Conservation (phyloP, 148 eudicot species). For the Cornus suecica region DNA sequence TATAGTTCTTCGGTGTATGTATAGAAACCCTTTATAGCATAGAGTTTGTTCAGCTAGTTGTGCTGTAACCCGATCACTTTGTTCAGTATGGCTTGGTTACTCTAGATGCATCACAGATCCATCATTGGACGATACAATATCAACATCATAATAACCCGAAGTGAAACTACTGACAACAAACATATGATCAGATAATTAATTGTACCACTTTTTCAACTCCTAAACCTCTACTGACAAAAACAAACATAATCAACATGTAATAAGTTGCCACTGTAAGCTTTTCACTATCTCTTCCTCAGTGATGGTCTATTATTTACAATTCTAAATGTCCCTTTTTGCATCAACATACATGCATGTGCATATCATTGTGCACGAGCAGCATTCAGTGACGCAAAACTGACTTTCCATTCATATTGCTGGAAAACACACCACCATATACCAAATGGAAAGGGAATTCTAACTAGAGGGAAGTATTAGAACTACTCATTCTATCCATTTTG, state of each 20-base stretch:
- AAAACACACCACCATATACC: no score
- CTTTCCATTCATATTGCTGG: background rate
- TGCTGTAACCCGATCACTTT: background rate
- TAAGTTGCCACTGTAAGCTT: background rate
- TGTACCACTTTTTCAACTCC: background rate
- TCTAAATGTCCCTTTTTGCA: background rate
- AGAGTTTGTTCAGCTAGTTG: background rate
- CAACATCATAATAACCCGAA: background rate
- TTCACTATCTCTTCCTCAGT: background rate
- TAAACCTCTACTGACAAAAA: background rate
- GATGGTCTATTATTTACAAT: background rate
- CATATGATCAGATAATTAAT: background rate
- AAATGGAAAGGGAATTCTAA: no score
- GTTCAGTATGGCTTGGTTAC: background rate
- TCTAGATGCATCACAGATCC: background rate
- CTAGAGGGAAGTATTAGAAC: background rate
- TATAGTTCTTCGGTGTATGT: no score
- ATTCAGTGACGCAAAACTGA: no score
- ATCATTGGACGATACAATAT: background rate
- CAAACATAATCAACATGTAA: background rate
- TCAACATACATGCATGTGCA: background rate
- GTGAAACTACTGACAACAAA: background rate
- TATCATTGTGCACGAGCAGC: no score
- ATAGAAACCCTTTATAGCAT: no score
- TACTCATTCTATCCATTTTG: background rate